Conservation (phyloP, 2,329 filamentous ascomycete species). For the Cercospora sesami region DNA sequence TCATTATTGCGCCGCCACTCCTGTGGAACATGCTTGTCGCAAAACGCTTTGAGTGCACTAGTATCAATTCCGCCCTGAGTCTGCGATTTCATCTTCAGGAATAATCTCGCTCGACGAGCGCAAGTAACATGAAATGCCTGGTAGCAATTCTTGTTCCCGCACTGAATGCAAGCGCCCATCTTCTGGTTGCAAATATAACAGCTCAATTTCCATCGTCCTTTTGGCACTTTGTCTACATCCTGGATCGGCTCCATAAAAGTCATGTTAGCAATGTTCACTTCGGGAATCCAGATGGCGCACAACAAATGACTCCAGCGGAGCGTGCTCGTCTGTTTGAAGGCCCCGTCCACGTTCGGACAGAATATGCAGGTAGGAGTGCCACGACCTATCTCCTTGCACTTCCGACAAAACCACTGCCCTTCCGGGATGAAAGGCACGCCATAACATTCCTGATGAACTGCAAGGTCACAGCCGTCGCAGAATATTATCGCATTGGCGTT, state of each 20-base stretch:
- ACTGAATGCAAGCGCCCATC: conserved; percentile 98
- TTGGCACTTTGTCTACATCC: conserved; percentile 96
- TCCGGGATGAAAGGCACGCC: conserved; percentile 98
- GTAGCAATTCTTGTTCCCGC: conserved; percentile 95
- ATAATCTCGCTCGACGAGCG: conserved; percentile 81
- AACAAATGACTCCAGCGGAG: conserved; percentile 96
- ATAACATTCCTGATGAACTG: conserved; percentile 98
- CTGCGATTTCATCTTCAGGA: conserved; percentile 93
- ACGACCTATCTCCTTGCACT: conserved; percentile 92
- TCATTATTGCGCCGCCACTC: conserved; percentile 87
- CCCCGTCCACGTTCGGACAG: conserved; percentile 94
- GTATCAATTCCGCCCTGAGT: conserved; percentile 77
- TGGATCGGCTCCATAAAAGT: conserved; percentile 98
- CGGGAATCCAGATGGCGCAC: conserved; percentile 97
- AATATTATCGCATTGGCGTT: conserved; percentile 99
- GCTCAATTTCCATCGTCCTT: conserved; percentile 77
- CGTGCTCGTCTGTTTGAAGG: conserved; percentile 96
- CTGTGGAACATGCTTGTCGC: conserved; percentile 86
- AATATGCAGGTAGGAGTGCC: conserved; percentile 96
- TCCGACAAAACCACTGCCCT: conserved; percentile 95
- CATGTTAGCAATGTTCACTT: conserved; percentile 90
- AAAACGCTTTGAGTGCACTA: conserved; percentile 88
- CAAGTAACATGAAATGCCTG: conserved; percentile 97
- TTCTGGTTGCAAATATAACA: conserved; percentile 97
- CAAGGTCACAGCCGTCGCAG: conserved; percentile 95